Evolutionary conservation across 1,284 basidiomycete species (phyloP).

Genomic region (Fomes fomentarius): DNA sequence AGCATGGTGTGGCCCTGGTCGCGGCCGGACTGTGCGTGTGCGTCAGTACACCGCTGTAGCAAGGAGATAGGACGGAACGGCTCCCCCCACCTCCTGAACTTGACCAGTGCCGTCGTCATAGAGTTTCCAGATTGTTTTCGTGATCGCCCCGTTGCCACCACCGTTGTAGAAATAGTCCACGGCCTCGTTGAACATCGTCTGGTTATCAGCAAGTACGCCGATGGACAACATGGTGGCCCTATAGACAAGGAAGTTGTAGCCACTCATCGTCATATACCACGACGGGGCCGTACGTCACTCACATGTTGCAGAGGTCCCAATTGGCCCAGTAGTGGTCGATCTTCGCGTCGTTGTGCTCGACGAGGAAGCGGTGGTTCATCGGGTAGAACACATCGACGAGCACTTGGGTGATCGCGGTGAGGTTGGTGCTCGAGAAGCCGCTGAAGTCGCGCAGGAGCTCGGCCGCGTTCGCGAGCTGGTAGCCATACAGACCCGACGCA

Average conservation of each 20-base stretch:
- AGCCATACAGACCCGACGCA: conserved; percentile 7
- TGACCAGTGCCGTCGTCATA: conserved; percentile 9
- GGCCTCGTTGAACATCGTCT: conserved; percentile 10
- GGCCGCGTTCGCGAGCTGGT: conserved; percentile 12
- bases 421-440: conserved; percentile 2
- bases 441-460: conserved; percentile 4
- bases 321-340: conserved; percentile 12
- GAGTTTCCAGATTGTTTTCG: conserved; percentile 4
- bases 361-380: conserved; percentile 10
- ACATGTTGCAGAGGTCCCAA: conserved; percentile 12
- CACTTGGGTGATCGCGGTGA: not conserved
- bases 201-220: conserved; percentile 6
- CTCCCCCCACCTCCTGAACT: conserved; percentile 1
- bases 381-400: conserved; percentile 13
- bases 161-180: conserved; percentile 7
- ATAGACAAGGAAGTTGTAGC: not conserved
- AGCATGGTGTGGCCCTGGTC: conserved; percentile 10
- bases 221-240: conserved; percentile 9
- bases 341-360: conserved; percentile 4
- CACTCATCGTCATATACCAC: not conserved
- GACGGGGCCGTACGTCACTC: too few relatives aligned
- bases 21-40: not conserved
- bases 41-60: not conserved
- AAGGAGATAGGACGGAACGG: not conserved
- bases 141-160: conserved; percentile 7